Base-by-base conservation (phyloP, 2,329 filamentous ascomycete species). In the Trichoderma brevicompactum region DNA sequence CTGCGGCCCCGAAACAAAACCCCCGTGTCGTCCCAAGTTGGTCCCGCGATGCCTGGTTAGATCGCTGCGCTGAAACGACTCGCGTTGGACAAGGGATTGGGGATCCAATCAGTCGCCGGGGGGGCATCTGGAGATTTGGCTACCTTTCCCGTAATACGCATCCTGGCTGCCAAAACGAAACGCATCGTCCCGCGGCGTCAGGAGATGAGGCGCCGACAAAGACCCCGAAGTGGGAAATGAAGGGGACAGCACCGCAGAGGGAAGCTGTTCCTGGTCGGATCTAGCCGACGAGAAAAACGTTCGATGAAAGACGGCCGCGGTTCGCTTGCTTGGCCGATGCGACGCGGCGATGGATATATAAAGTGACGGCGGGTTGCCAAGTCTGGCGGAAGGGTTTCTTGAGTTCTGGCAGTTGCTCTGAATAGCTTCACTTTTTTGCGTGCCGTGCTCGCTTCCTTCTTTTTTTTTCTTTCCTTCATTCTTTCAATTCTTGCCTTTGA, bases 401-500 rank as follows among this genome's bases (percentile, higher is more conserved):
- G 55, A 64, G 40, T 34, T 56, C 50, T 58, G 32, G 32, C 40
- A 19, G 44, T 53, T 54, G 59, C 43, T 65, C 49, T 49, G 40
- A 46, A 68, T 65, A 58, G 66, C 67, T 58, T 69, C 67, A 65
- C 43, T 64, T 38, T 38, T 28, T 61, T 66, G 56, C 60, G 64
- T 66, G 64, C 64, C 12, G 64, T 62, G 64, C 50, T 59, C 56
- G 58, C 58, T 61, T 52, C 58, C 40, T 53, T 62, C 59, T 34
- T 52, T 66, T 53, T 58, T 28, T 34, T 49, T n/a, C 15, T 46
- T 64, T 63, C 52, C 40, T 64, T 66, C 46, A 3, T 55, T 58
- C 44, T 19, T 63, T 64, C 62, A 13, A 53, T 67, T 69, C 64
- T 44, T 55, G 32, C 65, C 66, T 67, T 69, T 69, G 65, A 68